Evolutionary conservation across 192 early-diverging fungal genomes (phyloP), one percentile per base, ranked within the genome.

Genomic region (Coemansia sp.): DNA sequence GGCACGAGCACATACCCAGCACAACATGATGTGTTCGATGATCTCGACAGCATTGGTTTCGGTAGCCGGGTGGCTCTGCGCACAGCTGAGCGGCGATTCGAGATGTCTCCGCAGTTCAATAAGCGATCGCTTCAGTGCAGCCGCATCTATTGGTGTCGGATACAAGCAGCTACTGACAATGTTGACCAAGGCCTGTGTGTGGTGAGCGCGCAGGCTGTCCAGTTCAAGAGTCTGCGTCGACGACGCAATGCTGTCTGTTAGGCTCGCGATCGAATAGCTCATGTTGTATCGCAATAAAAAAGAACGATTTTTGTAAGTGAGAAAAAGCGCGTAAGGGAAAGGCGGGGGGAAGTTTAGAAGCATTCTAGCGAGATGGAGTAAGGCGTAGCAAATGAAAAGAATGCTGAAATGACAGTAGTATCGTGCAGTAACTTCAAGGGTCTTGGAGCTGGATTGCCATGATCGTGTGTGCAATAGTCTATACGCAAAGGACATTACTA

Each of bases 1-100:
- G 12, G 79, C 79, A 0, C 67, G 68, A 10, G 79, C 74, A 33
- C 79, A 81, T 4, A 81, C 74, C 79, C 79, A 81, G 68, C 79
- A 81, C 6, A 81, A 34, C 18, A 81, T 60, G 16, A 81, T 71
- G 33, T 70, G 79, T 55, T 76, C 74, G 8, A 73, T 52, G 20
- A 81, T 71, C 39, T 70, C 61, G 18, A 64, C 70, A 13, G 71
- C 71, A n/a, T 73, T 81, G 16, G 79, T 81, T 20, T 75, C 74
- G 4, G 70, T 72, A 2, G 74, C 79, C 12, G 79, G 79, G 41
- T 81, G 73, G 36, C 64, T 64, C 29, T 66, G 67, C 27, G 58
- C 20, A 34, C 29, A 64, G 58, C 68, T 76, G 18, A 49, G 70
- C 6, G 73, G 79, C 64, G 79, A 81, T 22, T 81, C 79, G 40